phyloP scores from a whole-genome alignment of 2,329 filamentous ascomycete species.

The Fusarium armeniacum region DNA sequence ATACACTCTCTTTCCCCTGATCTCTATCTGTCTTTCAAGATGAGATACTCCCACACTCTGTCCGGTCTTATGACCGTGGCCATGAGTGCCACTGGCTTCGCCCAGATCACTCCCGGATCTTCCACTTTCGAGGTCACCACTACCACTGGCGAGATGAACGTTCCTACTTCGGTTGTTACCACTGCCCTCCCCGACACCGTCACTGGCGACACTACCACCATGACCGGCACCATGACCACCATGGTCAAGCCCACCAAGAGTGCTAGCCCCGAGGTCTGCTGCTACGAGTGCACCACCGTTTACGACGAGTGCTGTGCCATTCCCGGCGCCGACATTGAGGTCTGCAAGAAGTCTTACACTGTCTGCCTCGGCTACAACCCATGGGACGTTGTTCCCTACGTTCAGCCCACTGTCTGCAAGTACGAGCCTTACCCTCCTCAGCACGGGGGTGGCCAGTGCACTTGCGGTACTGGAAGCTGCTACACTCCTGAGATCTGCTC shows the following conservation, averaged over 20 bases:
- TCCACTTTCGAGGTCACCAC: not conserved
- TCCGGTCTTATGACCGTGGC: conserved; percentile 43
- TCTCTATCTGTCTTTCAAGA: conserved; percentile 14
- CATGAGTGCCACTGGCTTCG: conserved; percentile 24
- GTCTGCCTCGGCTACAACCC: conserved; percentile 37
- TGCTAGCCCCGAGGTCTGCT: conserved; percentile 21
- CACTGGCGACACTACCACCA: conserved; percentile 4
- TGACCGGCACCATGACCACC: conserved; percentile 23
- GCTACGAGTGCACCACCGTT: conserved; percentile 29
- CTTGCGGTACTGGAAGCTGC: conserved; percentile 10
- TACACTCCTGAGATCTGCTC: conserved; percentile 37
- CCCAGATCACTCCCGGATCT: conserved; percentile 9
- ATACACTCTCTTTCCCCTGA: conserved; percentile 19
- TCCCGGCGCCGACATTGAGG: conserved; percentile 4
- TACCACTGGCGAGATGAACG: conserved; percentile 21
- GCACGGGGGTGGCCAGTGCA: conserved; percentile 2
- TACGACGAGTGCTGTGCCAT: conserved; percentile 32
- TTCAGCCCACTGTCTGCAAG: conserved; percentile 22
- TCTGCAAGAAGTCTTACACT: conserved; percentile 29
- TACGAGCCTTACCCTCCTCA: conserved; percentile 18
- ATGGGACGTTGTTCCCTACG: conserved; percentile 9
- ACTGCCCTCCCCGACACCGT: not conserved
- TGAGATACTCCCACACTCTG: conserved; percentile 41
- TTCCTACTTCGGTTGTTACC: conserved; percentile 22
- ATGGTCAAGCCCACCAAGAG: conserved; percentile 20